These are phyloP conservation scores for Metarhizium brunneum DNA, from an alignment of 2,329 filamentous ascomycete genomes.

Conservation along the genomic window DNA sequence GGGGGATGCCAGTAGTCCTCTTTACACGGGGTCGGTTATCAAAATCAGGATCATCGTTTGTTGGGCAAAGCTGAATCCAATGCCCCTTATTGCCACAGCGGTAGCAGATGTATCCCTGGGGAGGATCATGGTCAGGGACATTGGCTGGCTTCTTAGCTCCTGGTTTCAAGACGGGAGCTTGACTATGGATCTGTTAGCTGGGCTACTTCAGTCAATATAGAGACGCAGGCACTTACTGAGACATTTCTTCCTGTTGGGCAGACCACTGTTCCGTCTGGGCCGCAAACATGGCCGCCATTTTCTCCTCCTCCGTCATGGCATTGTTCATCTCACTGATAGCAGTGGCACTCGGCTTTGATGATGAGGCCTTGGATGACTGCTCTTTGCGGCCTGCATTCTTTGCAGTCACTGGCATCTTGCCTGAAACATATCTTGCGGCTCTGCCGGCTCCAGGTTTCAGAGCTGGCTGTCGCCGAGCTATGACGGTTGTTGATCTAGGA, in stretches of 20 bases:
- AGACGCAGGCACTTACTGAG: slow-evolving; percentile 47
- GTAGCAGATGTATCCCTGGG: slow-evolving; percentile 91
- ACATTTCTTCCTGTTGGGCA: slow-evolving; percentile 86
- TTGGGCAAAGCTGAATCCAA: slow-evolving; percentile 97
- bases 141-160: slow-evolving; percentile 59
- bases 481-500: slow-evolving; percentile 85
- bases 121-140: slow-evolving; percentile 86
- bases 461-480: slow-evolving; percentile 79
- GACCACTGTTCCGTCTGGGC: slow-evolving; percentile 88
- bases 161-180: slow-evolving; percentile 52
- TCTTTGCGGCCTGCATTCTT: slow-evolving; percentile 68
- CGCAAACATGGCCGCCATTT: slow-evolving; percentile 84
- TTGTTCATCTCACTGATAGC: slow-evolving; percentile 60
- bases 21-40: slow-evolving; percentile 91
- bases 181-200: slow-evolving; percentile 34
- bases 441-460: slow-evolving; percentile 77
- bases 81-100: slow-evolving; percentile 97
- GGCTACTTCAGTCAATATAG: background rate
- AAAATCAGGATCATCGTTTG: slow-evolving; percentile 95
- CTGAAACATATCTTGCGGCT: slow-evolving; percentile 90
- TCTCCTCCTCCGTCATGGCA: slow-evolving; percentile 87
- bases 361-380: slow-evolving; percentile 46
- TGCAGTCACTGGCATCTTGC: slow-evolving; percentile 85
- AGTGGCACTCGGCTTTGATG: slow-evolving; percentile 46
- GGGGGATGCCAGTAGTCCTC: slow-evolving; percentile 91